Evolutionary conservation across 2,329 filamentous ascomycete genomes (phyloP).

Genomic region (Grosmannia serpens): DNA sequence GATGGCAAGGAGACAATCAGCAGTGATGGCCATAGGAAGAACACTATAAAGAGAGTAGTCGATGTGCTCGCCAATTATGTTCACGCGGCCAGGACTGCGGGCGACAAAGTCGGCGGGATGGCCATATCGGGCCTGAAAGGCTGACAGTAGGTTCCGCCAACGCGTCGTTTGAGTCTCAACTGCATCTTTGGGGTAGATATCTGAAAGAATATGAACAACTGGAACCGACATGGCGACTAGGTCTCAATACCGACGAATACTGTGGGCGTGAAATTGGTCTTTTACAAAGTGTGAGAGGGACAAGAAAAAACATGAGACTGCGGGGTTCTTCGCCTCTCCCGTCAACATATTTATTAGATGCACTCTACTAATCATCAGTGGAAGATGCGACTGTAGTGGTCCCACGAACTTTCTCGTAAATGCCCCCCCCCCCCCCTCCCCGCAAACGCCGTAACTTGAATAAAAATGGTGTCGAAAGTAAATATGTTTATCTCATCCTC

Average conservation of each 20-base stretch:
- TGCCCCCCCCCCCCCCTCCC: too few species aligned
- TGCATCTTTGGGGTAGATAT: slow-evolving; percentile 73
- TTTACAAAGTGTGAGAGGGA: not conserved
- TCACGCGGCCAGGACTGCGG: slow-evolving; percentile 86
- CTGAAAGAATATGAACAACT: slow-evolving; percentile 59
- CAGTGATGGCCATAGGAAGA: slow-evolving; percentile 87
- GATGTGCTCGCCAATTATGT: slow-evolving; percentile 98
- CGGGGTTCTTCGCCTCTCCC: not conserved
- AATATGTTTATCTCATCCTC: too few species aligned
- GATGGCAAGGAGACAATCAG: slow-evolving; percentile 82
- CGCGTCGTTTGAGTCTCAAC: slow-evolving; percentile 55
- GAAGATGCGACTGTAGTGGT: not conserved
- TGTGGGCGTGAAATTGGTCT: not conserved
- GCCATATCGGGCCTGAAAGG: slow-evolving; percentile 61
- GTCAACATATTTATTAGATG: not conserved
- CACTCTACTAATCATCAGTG: not conserved
- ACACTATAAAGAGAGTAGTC: slow-evolving; percentile 97
- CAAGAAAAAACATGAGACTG: not conserved
- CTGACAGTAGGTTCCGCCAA: slow-evolving; percentile 62
- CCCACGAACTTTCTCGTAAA: not conserved
- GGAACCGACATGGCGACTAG: slow-evolving; percentile 54
- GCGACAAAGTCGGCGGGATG: slow-evolving; percentile 68
- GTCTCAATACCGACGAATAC: not conserved
- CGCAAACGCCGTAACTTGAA: too few species aligned
- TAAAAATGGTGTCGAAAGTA: too few species aligned